Percentiles rank a stretch among this genome's conserved stretches.
phyloP scores from a whole-genome alignment of 495 filamentous ascomycete genomes.

The Astrothelium subdiscretum region DNA sequence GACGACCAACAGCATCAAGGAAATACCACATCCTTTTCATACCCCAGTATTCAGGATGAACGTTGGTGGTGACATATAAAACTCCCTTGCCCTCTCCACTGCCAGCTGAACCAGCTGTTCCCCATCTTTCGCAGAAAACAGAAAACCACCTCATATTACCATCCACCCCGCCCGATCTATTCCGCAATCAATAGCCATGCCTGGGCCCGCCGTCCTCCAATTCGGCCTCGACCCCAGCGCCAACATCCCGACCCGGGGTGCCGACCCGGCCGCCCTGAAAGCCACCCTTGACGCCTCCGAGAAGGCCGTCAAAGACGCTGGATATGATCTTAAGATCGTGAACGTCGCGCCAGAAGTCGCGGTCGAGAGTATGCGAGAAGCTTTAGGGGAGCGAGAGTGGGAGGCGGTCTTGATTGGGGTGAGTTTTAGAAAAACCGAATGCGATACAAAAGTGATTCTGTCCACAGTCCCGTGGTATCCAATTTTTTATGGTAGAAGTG shows the following conservation, averaged over 20 bases:
- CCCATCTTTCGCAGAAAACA: no score
- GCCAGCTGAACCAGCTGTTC: no score
- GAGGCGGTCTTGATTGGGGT: not conserved
- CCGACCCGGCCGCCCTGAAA: not conserved
- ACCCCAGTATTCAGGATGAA: no score
- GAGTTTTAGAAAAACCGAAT: not conserved
- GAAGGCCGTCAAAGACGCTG: not conserved
- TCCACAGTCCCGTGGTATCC: not conserved
- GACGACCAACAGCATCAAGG: no score
- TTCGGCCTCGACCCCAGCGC: not conserved
- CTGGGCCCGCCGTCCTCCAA: not conserved
- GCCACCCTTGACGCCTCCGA: not conserved
- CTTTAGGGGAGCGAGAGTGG: not conserved
- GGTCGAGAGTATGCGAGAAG: not conserved
- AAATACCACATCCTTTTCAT: no score
- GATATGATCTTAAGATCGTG: not conserved
- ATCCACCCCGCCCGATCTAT: no score
- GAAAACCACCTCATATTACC: no score
- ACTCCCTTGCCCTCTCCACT: no score
- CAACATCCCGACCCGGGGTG: not conserved
- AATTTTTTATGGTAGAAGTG: not conserved
- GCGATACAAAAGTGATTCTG: not conserved
- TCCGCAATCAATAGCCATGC: no score
- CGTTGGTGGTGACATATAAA: no score
- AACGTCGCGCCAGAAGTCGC: not conserved